A percentile compares a stretch with the other conserved stretches of the same genome.
phyloP scores from a whole-genome alignment of 352 stramenopile species.

The Globisporangium iwayamae region DNA sequence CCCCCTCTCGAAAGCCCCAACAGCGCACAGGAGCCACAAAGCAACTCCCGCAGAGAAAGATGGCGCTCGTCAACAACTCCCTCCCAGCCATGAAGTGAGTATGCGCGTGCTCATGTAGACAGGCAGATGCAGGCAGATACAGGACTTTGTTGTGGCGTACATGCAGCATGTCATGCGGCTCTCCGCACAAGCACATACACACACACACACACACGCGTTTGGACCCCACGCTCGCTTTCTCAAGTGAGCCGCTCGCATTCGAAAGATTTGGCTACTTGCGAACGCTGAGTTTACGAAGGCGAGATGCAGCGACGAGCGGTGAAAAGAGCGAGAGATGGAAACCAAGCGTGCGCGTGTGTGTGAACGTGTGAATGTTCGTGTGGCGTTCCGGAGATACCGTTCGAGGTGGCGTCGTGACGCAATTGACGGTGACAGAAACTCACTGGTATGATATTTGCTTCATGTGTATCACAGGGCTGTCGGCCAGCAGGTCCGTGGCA shows the following conservation, averaged over 20 bases:
- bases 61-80: slow-evolving; percentile 55
- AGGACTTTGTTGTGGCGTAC: background rate
- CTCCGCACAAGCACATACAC: too few relatives aligned
- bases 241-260: too few relatives aligned
- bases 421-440: background rate
- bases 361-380: background rate
- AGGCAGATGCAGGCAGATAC: background rate
- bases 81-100: slow-evolving; percentile 53
- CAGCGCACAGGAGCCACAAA: slow-evolving; percentile 12
- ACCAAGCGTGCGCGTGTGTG: background rate
- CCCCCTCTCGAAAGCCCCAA: slow-evolving; percentile 11
- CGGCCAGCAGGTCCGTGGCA: slow-evolving; percentile 88
- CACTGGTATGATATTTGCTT: background rate
- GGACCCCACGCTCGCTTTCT: too few relatives aligned
- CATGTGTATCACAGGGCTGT: slow-evolving; percentile 35
- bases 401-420: background rate
- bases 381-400: background rate
- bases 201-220: too few relatives aligned
- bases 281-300: too few relatives aligned
- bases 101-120: background rate
- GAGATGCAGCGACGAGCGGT: too few relatives aligned
- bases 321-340: too few relatives aligned
- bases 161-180: background rate
- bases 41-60: slow-evolving; percentile 25
- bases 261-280: too few relatives aligned